Base-by-base conservation (phyloP, 257 asterid genomes). In the Anisodus tanguticus region DNA sequence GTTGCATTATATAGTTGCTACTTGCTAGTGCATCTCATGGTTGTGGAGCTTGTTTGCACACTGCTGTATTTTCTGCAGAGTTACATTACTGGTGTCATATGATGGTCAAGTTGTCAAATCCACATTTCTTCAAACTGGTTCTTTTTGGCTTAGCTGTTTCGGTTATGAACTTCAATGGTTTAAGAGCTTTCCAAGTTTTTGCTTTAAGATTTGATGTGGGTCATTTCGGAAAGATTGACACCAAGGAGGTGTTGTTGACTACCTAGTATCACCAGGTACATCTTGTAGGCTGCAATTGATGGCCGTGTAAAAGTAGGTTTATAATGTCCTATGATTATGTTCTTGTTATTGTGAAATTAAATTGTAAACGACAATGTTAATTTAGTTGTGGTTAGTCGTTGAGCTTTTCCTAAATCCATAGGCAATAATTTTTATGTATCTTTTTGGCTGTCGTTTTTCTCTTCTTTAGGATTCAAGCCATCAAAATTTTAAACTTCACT, bases 241-340 rank as follows among this genome's bases (percentile, higher is more conserved):
- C 82, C 2, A 7, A 51, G 86, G 91, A 84, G 93, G 89, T 88
- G 89, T 69, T 87, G 79, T 86, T 82, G 54, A 70, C 57, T 87
- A 87, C 87, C 59, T 53, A n/a, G 87, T 79, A 84, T 85, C 85
- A 76, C 85, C 91, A 79, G 86, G 86, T 68, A 85, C 87, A 85
- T 85, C 84, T 16, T 26, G 69, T 83, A 83, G 87, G 89, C 22
- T 82, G 45, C 62, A 19, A 45, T 76, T 13, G 13, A 15, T 2
- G 22, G 22, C 81, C 19, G 6, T 76, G 62, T 22, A 76, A 58
- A 49, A 11, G 81, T 76, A 76, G 63, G 62, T 22, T 6, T 51
- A 11, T 8, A 67, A 51, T 76, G n/a, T 51, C 17, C 37, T 51
- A 4, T 1, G 6, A 22, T 6, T 74, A 19, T 31, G 9, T 74